Conservation (phyloP, 2,329 filamentous ascomycete species). For the Lachnellula cervina region DNA sequence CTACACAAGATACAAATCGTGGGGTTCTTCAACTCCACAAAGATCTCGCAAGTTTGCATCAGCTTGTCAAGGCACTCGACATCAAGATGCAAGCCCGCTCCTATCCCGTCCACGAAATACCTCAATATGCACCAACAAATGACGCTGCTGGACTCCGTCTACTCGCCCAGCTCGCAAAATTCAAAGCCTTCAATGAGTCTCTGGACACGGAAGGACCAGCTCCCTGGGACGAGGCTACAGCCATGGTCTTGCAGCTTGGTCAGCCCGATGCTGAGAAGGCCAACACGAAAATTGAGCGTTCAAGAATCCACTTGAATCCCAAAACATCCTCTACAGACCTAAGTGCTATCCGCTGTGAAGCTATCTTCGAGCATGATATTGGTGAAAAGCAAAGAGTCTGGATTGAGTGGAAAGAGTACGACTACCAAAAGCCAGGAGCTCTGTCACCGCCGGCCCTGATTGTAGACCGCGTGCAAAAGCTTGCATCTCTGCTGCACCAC, state of each 20-base stretch:
- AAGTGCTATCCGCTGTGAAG: constrained; percentile 34
- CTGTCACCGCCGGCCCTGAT: constrained; percentile 38
- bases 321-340: neutral
- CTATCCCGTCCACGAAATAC: constrained; percentile 4
- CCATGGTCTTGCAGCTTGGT: constrained; percentile 37
- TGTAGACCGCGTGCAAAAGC: constrained; percentile 41
- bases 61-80: constrained; percentile 42
- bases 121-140: constrained; percentile 23
- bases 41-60: constrained; percentile 41
- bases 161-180: constrained; percentile 42
- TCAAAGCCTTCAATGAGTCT: constrained; percentile 47
- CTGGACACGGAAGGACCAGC: constrained; percentile 34
- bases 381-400: constrained; percentile 38
- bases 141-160: constrained; percentile 39
- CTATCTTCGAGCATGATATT: constrained; percentile 31
- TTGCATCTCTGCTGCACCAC: constrained; percentile 45
- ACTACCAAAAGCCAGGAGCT: constrained; percentile 32
- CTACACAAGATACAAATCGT: constrained; percentile 44
- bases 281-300: constrained; percentile 12
- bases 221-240: constrained; percentile 35
- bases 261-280: constrained; percentile 15
- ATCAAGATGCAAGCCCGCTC: constrained; percentile 36
- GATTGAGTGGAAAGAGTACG: constrained; percentile 49
- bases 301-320: constrained; percentile 8
- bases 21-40: constrained; percentile 44